Evolutionary conservation across 2,329 filamentous ascomycete genomes (phyloP), one percentile per base, ranked within the genome.

Genomic region (Cercospora janseana): DNA sequence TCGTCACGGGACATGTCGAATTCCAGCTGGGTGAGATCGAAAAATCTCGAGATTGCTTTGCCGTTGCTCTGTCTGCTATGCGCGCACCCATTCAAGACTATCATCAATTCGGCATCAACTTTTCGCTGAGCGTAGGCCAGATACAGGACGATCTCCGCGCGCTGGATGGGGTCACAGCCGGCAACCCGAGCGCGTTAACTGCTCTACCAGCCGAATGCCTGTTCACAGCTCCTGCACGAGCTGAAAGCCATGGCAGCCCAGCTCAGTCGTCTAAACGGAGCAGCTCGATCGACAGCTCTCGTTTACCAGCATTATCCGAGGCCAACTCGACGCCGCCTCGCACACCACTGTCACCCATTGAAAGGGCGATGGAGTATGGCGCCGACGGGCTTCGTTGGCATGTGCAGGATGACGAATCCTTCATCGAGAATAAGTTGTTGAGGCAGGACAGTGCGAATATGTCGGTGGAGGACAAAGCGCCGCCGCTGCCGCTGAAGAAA

Each of bases 1-100:
- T 60, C 41, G 38, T 69, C n/a, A 54, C 63, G 27, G 66, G 61
- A 16, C 46, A 66, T 10, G 47, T 65, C 15, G 52, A 62, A 23
- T 60, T 57, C 42, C 64, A 66, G 32, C 38, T 61, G 13, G 53
- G 55, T 1, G 45, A 61, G 13, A 42, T 55, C 7, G 40, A 51
- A 5, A 54, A 60, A 12, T 56, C 57, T 6, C 44, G 60, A 15
- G 53, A 55, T 16, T 58, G 59, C 47, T 58, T 66, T 18, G 52
- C 58, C 15, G 47, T 54, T 15, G 57, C 54, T 10, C 42, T 63
- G 21, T 32, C 51, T 9, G 34, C 32, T 3, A 35, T 65, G 13
- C 23, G 56, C n/a, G 45, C 50, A 7, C 44, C 43, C 2, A 29
- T 53, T 7, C 52, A 55, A 29, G 57, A 55, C 35, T 46, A 40